Conservation (phyloP, 148 eudicot species). For the Fagopyrum esculentum region DNA sequence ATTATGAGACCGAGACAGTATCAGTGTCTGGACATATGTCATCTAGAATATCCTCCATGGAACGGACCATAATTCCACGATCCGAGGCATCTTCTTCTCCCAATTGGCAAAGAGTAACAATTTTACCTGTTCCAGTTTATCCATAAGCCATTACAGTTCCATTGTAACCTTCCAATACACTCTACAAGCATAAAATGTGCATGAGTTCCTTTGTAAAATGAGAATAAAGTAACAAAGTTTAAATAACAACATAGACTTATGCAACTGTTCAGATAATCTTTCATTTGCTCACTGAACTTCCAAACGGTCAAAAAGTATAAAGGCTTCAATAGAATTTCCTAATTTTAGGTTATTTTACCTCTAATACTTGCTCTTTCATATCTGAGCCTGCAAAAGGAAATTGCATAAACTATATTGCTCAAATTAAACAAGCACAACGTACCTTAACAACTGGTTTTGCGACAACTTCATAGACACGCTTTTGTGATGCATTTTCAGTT, state of each 20-base stretch:
- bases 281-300: neutral
- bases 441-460: constrained; percentile 99
- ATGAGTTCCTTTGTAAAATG: constrained; percentile 16
- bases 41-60: constrained; percentile 92
- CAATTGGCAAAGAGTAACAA: constrained; percentile 85
- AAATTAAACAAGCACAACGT: constrained; percentile 13
- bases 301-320: neutral
- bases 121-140: constrained; percentile 98
- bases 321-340: neutral
- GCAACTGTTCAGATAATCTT: neutral
- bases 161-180: constrained; percentile 96
- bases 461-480: constrained; percentile 98
- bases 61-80: constrained; percentile 98
- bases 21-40: constrained; percentile 65
- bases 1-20: constrained; percentile 70
- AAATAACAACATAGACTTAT: too few relatives aligned
- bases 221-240: too few relatives aligned
- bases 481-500: constrained; percentile 86
- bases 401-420: neutral
- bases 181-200: constrained; percentile 31
- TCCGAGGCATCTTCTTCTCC: constrained; percentile 90
- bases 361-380: neutral
- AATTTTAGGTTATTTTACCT: neutral
- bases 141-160: constrained; percentile 99
- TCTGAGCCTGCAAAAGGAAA: neutral